Evolutionary conservation across 129 eudicot species (phyloP).

Genomic region (Lactuca saligna): DNA sequence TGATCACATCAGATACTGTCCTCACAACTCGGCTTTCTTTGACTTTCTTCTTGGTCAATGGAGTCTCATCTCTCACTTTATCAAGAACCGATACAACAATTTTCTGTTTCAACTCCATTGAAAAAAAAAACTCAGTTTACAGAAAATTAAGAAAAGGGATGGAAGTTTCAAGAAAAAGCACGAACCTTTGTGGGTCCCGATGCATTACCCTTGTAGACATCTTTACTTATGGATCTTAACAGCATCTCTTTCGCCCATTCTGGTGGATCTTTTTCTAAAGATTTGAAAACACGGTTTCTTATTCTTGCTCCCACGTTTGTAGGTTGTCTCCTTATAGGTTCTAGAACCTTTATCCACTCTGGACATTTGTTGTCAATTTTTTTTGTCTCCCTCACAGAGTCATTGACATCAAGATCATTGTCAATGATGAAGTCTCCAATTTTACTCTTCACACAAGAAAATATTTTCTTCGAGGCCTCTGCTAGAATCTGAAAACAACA

Average conservation of each 20-base stretch:
- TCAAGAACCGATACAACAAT: constrained; percentile 69
- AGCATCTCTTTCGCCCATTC: constrained; percentile 77
- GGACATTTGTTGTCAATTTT: constrained; percentile 44
- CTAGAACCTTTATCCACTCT: constrained; percentile 82
- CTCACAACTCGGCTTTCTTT: constrained; percentile 45
- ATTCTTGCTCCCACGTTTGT: constrained; percentile 96
- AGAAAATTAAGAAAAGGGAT: neutral
- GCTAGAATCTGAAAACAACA: constrained; percentile 72
- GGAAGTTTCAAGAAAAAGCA: neutral
- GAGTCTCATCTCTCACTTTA: constrained; percentile 43
- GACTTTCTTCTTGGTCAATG: constrained; percentile 56
- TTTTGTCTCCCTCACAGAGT: constrained; percentile 33
- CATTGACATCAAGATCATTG: constrained; percentile 44
- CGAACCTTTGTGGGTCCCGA: constrained; percentile 98
- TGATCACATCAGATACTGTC: constrained; percentile 55
- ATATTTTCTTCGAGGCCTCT: constrained; percentile 71
- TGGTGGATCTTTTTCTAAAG: constrained; percentile 74
- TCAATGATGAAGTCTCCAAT: constrained; percentile 35
- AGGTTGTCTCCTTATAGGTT: constrained; percentile 84
- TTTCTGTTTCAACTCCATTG: constrained; percentile 49
- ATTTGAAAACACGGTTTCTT: constrained; percentile 60
- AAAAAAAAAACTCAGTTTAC: neutral
- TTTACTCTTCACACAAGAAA: constrained; percentile 53
- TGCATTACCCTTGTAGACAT: constrained; percentile 96
- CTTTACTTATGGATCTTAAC: constrained; percentile 82